phyloP scores from a whole-genome alignment of 345 rosid genomes.

The Passiflora organensis region DNA sequence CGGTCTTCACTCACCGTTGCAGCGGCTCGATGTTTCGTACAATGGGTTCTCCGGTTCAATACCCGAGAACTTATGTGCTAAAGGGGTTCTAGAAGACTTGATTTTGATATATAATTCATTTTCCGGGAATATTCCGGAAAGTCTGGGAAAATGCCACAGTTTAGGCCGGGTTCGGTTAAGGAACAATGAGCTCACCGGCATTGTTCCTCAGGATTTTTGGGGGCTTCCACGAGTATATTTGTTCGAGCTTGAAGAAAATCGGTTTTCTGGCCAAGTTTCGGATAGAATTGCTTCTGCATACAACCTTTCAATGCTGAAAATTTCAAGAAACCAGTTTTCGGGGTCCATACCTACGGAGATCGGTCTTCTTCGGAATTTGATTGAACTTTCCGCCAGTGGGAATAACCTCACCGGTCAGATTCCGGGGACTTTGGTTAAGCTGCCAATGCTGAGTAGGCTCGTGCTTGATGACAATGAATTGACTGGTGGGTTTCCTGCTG shows the following conservation, averaged over 20 bases:
- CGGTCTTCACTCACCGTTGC: constrained; percentile 54
- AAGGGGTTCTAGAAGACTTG: constrained; percentile 45
- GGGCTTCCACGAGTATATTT: constrained; percentile 57
- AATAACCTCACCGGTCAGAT: constrained; percentile 49
- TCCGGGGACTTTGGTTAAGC: constrained; percentile 48
- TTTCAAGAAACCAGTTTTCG: constrained; percentile 57
- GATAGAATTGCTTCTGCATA: constrained; percentile 44
- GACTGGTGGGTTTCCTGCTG: constrained; percentile 60
- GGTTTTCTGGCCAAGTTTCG: constrained; percentile 48
- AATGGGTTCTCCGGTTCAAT: constrained; percentile 59
- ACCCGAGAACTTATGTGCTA: constrained; percentile 52
- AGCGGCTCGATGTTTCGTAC: constrained; percentile 51
- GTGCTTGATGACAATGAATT: constrained; percentile 60
- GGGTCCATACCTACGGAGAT: constrained; percentile 57
- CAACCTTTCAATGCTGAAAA: constrained; percentile 52
- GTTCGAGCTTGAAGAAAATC: constrained; percentile 59
- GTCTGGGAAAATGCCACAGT: constrained; percentile 57
- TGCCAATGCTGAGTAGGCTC: constrained; percentile 51
- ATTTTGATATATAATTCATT: constrained; percentile 63
- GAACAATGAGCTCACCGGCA: constrained; percentile 53
- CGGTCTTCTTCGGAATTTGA: constrained; percentile 40
- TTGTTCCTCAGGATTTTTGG: constrained; percentile 62
- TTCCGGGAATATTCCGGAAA: constrained; percentile 54
- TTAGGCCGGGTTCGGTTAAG: constrained; percentile 56
- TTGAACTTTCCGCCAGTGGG: constrained; percentile 43